Percentiles rank a stretch among this genome's conserved stretches.
phyloP scores from a whole-genome alignment of 2,329 filamentous ascomycete genomes.

The Cordyceps cateniannulata region DNA sequence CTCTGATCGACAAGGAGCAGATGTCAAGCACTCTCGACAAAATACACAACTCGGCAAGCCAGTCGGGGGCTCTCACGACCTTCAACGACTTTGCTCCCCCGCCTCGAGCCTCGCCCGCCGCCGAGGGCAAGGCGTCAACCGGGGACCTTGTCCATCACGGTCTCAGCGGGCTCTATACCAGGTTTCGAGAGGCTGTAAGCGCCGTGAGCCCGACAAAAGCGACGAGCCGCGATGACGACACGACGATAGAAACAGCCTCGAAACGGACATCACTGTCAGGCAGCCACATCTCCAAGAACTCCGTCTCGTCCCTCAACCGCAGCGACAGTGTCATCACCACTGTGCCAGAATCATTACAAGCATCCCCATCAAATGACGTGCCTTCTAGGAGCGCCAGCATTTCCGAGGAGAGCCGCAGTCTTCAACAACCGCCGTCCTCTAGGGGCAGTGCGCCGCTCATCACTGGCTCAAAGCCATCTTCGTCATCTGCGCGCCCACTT shows the following conservation, averaged over 20 bases:
- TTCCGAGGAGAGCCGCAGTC: slow-evolving; percentile 8
- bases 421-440: slow-evolving; percentile 30
- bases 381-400: slow-evolving; percentile 8
- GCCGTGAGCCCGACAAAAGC: slow-evolving; percentile 45
- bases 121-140: slow-evolving; percentile 63
- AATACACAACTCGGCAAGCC: slow-evolving; percentile 84
- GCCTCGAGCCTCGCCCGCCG: slow-evolving; percentile 48
- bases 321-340: slow-evolving; percentile 30
- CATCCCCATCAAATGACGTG: background rate
- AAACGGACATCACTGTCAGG: slow-evolving; percentile 36
- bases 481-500: slow-evolving; percentile 29
- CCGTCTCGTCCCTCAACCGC: slow-evolving; percentile 34
- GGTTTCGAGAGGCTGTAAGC: slow-evolving; percentile 76
- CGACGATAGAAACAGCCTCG: slow-evolving; percentile 36
- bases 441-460: slow-evolving; percentile 40
- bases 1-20: slow-evolving; percentile 58
- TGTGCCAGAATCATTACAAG: background rate
- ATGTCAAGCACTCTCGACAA: slow-evolving; percentile 73
- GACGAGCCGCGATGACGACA: slow-evolving; percentile 35
- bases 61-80: slow-evolving; percentile 76
- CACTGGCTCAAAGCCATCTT: slow-evolving; percentile 36
- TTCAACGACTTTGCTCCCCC: slow-evolving; percentile 88
- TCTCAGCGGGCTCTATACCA: slow-evolving; percentile 81
- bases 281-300: slow-evolving; percentile 35
- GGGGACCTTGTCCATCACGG: slow-evolving; percentile 77